phyloP scores from a whole-genome alignment of 2,329 filamentous ascomycete species.

The Chaetothyriales sp. region DNA sequence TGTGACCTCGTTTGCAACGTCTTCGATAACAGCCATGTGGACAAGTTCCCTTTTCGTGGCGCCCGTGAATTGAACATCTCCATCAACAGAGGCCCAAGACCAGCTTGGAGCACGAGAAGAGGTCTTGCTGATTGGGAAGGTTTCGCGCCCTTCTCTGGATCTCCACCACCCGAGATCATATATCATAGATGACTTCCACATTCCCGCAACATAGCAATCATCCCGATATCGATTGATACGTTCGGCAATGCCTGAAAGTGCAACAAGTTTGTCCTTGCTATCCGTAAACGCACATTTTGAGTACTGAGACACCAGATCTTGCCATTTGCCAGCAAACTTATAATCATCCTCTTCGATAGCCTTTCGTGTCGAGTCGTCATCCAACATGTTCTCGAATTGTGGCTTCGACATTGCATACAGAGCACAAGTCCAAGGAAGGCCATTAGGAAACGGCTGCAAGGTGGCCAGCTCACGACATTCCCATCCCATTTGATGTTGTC shows the following conservation, averaged over 20 bases:
- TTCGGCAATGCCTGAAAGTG: not conserved
- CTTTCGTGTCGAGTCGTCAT: no score
- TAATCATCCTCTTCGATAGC: no score
- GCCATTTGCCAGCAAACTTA: no score
- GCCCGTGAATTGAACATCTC: not conserved
- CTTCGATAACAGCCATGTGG: not conserved
- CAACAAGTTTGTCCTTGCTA: constrained; percentile 2
- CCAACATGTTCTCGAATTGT: no score
- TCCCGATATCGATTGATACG: no score
- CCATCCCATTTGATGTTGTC: constrained; percentile 4
- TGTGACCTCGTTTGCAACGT: not conserved
- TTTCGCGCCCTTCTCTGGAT: no score
- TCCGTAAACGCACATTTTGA: constrained; percentile 1
- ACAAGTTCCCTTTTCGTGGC: not conserved
- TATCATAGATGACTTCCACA: constrained; percentile 2
- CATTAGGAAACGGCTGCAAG: constrained; percentile 1
- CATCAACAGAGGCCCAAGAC: no score
- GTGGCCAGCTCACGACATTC: constrained; percentile 4
- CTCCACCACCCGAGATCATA: no score
- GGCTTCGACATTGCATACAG: no score
- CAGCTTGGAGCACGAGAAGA: no score
- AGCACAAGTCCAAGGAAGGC: not conserved
- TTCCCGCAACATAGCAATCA: constrained; percentile 3
- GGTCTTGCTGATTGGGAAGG: no score
- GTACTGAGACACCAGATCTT: not conserved